Percentiles rank a stretch among this genome's conserved stretches.
These are phyloP conservation scores for Apiospora rasikravindrae DNA, from an alignment of 2,329 filamentous ascomycete genomes.

Conservation along the genomic window DNA sequence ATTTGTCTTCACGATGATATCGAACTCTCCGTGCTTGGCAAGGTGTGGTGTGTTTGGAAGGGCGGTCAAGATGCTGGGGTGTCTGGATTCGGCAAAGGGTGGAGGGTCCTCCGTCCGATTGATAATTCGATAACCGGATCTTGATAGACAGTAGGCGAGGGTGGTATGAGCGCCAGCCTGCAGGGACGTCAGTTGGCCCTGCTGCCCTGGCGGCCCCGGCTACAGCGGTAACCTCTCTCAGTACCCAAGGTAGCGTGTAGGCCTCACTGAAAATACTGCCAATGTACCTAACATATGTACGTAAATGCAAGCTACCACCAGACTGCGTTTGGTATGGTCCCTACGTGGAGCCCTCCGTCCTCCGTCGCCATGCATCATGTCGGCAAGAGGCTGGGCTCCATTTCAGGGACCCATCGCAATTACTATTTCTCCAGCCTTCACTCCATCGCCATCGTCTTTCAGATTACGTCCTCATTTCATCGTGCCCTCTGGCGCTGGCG, in stretches of 20 bases:
- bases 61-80: slow-evolving; percentile 38
- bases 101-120: slow-evolving; percentile 10
- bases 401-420: slow-evolving; percentile 10
- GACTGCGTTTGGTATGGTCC: not conserved
- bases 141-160: slow-evolving; percentile 3
- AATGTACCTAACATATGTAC: too few species aligned
- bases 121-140: slow-evolving; percentile 15
- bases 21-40: slow-evolving; percentile 24
- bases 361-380: slow-evolving; percentile 1
- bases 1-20: slow-evolving; percentile 25
- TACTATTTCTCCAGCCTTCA: slow-evolving; percentile 10
- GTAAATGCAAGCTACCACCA: too few species aligned
- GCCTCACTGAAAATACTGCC: too few species aligned
- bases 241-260: not conserved
- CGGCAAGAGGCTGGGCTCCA: slow-evolving; percentile 17
- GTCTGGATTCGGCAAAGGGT: slow-evolving; percentile 26
- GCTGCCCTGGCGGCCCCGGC: not conserved
- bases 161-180: not conserved
- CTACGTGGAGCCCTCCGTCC: not conserved
- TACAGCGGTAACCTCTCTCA: not conserved
- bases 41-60: slow-evolving; percentile 34
- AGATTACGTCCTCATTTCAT: slow-evolving; percentile 2
- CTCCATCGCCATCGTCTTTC: not conserved
- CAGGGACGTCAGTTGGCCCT: slow-evolving; percentile 1
- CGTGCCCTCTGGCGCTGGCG: not conserved